Evolutionary conservation across 2,329 filamentous ascomycete genomes (phyloP).

Genomic region (Elsinoe arachidis): DNA sequence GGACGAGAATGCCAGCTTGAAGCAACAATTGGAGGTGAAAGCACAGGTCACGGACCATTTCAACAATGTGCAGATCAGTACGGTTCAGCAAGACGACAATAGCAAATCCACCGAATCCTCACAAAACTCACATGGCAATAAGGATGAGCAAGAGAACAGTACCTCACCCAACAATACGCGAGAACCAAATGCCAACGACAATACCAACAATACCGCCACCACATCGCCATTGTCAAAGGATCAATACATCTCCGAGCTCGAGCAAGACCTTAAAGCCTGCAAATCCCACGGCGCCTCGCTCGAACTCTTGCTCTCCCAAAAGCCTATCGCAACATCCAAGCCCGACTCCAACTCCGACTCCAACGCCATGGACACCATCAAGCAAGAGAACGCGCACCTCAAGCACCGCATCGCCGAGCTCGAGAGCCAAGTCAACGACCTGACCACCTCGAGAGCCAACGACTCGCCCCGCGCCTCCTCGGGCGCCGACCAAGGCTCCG

Average conservation of each 20-base stretch:
- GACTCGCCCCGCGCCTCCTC: background rate
- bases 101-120: background rate
- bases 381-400: background rate
- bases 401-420: background rate
- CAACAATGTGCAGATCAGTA: too few relatives aligned
- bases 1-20: background rate
- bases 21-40: background rate
- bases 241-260: background rate
- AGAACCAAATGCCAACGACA: background rate
- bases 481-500: background rate
- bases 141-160: background rate
- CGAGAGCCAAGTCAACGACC: background rate
- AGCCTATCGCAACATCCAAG: background rate
- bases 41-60: too few relatives aligned
- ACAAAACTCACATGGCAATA: background rate
- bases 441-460: background rate
- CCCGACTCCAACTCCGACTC: background rate
- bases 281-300: background rate
- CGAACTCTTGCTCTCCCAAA: background rate
- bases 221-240: background rate
- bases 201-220: background rate
- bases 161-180: background rate
- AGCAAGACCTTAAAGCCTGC: conserved; percentile 2
- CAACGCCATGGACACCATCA: background rate
- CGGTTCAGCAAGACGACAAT: too few relatives aligned